Base-by-base conservation (phyloP, 1,284 basidiomycete species). In the Leucoagaricus sp. region DNA sequence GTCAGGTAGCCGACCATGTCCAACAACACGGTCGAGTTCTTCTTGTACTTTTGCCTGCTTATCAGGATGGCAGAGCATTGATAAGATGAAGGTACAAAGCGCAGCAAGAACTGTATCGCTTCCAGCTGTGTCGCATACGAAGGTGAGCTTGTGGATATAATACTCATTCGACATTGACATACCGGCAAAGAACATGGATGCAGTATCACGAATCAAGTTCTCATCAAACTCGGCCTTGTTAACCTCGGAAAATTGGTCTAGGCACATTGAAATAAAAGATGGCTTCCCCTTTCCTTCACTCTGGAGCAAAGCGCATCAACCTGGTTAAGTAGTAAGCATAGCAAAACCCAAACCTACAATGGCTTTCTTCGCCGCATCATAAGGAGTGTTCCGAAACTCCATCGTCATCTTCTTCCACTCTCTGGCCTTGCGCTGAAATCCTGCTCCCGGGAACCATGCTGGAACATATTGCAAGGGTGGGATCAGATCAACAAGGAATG, bases 11-110 rank as follows among this genome's bases (percentile, higher is more conserved):
- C 23, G 49, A 9, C 36, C 54, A 4, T 41, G 23, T n/a, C 33
- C 26, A 29, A 47, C 31, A 19, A 58, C 55, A 23, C 21, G 42
- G 46, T 58, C 54, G 12, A 59, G n/a, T 49, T 60, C 56, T 34
- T 48, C 36, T 40, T 60, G 59, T 10, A 31, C 42, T 29, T 51
- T 53, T 7, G 13, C 33, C 33, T 57, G 55, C 21, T 34, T 53
- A 55, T 65, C 74, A 1, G 72, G 76, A 49, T 71, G 64, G 17
- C 72, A 63, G 0, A 72, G 61, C 71, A 77, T 72, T 1, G 72
- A 71, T 13, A 76, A 62, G 41, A 76, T 65, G 55, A 72, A 68
- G 1, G 62, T 65, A 25, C 60, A 63, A 19, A 73, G 42, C 0
- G 65, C 62, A 13, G 74, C 67, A 19, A 71, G 66, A 3, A 69